Conservation (phyloP, 768 basidiomycete species). For the Suillus lakei region DNA sequence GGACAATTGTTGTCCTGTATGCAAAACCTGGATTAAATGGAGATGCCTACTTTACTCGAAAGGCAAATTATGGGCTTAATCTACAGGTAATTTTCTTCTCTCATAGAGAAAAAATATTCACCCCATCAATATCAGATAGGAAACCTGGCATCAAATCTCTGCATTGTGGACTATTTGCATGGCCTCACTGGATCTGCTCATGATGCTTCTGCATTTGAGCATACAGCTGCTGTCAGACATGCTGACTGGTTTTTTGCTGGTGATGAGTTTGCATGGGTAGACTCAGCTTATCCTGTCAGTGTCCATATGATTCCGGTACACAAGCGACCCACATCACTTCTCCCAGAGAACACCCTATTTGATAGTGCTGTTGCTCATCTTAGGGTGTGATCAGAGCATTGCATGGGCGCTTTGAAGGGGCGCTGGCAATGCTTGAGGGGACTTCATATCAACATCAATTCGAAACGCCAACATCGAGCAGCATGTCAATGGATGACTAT, state of each 20-base stretch:
- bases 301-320: too few species aligned
- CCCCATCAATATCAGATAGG: background rate
- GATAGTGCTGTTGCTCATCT: conserved; percentile 28
- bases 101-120: background rate
- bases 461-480: conserved; percentile 1
- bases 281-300: too few species aligned
- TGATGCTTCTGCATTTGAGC: conserved; percentile 39
- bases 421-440: background rate
- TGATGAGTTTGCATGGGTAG: conserved; percentile 26
- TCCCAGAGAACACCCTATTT: conserved; percentile 2
- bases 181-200: conserved; percentile 41
- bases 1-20: conserved; percentile 37
- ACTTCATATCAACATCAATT: conserved; percentile 4
- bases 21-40: conserved; percentile 34
- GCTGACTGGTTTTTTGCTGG: conserved; percentile 28
- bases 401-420: conserved; percentile 32
- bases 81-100: conserved; percentile 21
- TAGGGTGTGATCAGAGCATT: conserved; percentile 41
- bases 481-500: conserved; percentile 3
- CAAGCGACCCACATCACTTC: background rate
- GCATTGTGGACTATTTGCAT: conserved; percentile 37
- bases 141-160: background rate
- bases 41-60: conserved; percentile 40
- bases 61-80: conserved; percentile 41
- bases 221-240: conserved; percentile 31